phyloP scores from a whole-genome alignment of 2,329 filamentous ascomycete species.

The Sclerotinia spermophila region DNA sequence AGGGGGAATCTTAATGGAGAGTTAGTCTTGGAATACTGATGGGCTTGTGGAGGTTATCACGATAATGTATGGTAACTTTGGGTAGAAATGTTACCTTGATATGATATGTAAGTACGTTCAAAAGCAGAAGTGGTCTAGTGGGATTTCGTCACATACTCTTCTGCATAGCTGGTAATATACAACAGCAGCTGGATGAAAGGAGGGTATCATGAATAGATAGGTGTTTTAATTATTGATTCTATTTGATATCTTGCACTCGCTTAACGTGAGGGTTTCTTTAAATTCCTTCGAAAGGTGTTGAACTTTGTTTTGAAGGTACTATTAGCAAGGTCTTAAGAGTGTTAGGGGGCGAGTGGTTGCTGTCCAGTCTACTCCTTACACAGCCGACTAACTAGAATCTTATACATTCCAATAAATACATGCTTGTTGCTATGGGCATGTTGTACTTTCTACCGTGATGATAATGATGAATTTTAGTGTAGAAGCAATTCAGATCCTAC shows the following conservation, averaged over 20 bases:
- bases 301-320: not conserved
- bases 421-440: not conserved
- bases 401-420: too few species aligned
- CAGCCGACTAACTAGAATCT: not conserved
- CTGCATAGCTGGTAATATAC: not conserved
- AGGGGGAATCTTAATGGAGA: not conserved
- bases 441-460: not conserved
- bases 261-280: not conserved
- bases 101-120: not conserved
- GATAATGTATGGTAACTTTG: not conserved
- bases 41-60: not conserved
- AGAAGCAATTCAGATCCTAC: not conserved
- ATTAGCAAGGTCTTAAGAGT: too few species aligned
- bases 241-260: not conserved
- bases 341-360: not conserved
- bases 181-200: not conserved
- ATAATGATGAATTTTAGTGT: not conserved
- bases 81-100: not conserved
- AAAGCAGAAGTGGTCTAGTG: not conserved
- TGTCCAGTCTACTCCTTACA: not conserved
- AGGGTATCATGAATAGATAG: not conserved
- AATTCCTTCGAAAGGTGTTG: not conserved
- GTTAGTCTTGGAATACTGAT: constrained; percentile 15
- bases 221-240: not conserved
- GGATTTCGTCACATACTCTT: not conserved